Evolutionary conservation across 2,329 filamentous ascomycete genomes (phyloP), one percentile per base, ranked within the genome.

Genomic region (Eutypa lata): DNA sequence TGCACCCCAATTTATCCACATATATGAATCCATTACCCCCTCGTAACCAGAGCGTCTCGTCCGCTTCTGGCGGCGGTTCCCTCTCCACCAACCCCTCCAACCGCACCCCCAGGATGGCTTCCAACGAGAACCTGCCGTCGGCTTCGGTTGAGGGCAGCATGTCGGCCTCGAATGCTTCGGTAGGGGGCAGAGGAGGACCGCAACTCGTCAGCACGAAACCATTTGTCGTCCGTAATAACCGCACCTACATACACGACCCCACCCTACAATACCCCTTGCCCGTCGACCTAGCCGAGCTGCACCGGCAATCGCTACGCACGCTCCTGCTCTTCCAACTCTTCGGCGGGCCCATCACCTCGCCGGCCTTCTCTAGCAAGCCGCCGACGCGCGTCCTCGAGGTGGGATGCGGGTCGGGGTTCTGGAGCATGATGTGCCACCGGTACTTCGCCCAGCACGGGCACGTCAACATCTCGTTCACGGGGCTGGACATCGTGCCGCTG

Each of bases 391-490:
- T 97, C 26, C 78, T 97, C 22, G 93, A 97, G 66, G 73, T 97
- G 33, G 91, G 87, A 28, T 97, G 93, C 69, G 92, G 92, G 18
- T 88, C 88, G 19, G 93, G 85, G 22, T 89, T 95, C 67, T 97
- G 92, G 92, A 92, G 89, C 61, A 87, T 89, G 71, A 86, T 91
- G 76, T 95, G 90, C 68, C 88, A 96, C 69, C 84, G 90, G 35
- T 88, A 90, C 71, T 90, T 92, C 66, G 78, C 81, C 52, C 79
- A 83, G 47, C 77, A 82, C 51, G 90, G 90, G 14, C 80, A 88
- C 65, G 73, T 78, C 4, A 79, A 85, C 55, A 86, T 95, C 21
- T 82, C 84, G 5, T 96, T 95, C 66, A 90, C 88, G 0, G 92
- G 91, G 1, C 72, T 96, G 40, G 91, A 96, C 66, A 84, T 96